Conservation (phyloP, 2,329 filamentous ascomycete species). For the Fusarium sp. region DNA sequence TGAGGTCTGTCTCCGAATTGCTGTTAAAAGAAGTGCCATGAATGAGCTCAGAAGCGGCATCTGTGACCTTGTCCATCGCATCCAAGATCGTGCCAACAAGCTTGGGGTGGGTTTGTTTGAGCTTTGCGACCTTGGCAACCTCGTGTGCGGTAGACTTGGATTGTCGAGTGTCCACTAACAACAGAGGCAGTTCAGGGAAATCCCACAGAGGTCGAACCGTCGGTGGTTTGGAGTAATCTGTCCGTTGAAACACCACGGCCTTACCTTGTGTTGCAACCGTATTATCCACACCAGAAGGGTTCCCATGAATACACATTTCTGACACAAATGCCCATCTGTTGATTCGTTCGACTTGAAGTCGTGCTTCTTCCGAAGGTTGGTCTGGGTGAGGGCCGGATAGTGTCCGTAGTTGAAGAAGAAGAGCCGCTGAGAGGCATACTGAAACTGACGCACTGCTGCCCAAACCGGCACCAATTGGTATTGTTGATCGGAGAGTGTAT, state of each 20-base stretch:
- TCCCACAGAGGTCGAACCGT: slow-evolving; percentile 79
- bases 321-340: slow-evolving; percentile 98
- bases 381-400: slow-evolving; percentile 91
- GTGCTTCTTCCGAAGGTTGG: slow-evolving; percentile 87
- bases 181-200: slow-evolving; percentile 90
- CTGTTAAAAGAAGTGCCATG: slow-evolving; percentile 73
- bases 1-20: slow-evolving; percentile 69
- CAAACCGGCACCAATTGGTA: slow-evolving; percentile 90
- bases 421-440: slow-evolving; percentile 84
- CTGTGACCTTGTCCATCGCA: slow-evolving; percentile 80
- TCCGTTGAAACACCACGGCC: slow-evolving; percentile 88
- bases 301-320: slow-evolving; percentile 97
- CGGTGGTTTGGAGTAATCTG: slow-evolving; percentile 80
- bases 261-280: slow-evolving; percentile 94
- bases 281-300: slow-evolving; percentile 96
- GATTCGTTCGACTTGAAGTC: slow-evolving; percentile 90
- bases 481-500: slow-evolving; percentile 91
- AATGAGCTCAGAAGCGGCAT: slow-evolving; percentile 64
- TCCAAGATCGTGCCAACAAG: slow-evolving; percentile 85
- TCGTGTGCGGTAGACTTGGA: slow-evolving; percentile 85
- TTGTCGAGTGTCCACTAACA: slow-evolving; percentile 90
- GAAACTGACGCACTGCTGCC: slow-evolving; percentile 95
- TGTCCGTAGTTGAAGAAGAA: slow-evolving; percentile 88
- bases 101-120: slow-evolving; percentile 76
- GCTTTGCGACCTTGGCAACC: slow-evolving; percentile 82